Conservation (phyloP, 805 yeast genomes). For the Lipomyces oligophaga region DNA sequence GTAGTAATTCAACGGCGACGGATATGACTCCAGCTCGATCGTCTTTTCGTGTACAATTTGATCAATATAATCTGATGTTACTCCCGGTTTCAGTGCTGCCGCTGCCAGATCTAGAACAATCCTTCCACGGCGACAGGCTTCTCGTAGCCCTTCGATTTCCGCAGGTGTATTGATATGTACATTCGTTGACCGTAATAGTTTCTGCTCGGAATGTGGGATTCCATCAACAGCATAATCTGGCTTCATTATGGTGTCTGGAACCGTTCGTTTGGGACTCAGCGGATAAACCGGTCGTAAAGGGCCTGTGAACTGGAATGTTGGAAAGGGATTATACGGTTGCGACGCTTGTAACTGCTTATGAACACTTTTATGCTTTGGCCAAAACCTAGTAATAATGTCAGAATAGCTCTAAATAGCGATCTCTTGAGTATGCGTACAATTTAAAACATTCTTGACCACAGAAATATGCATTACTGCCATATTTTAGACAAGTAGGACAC, state of each 20-base stretch:
- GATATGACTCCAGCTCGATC: conserved; percentile 82
- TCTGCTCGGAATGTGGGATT: conserved; percentile 71
- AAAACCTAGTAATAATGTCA: conserved; percentile 1
- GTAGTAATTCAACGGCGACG: conserved; percentile 91
- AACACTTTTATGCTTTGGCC: conserved; percentile 58
- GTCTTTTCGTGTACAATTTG: conserved; percentile 82
- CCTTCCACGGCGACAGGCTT: conserved; percentile 72
- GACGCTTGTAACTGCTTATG: conserved; percentile 20
- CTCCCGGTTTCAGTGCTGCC: conserved; percentile 75
- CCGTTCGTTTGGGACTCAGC: conserved; percentile 60
- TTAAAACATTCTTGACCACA: conserved; percentile 84
- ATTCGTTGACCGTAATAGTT: conserved; percentile 61
- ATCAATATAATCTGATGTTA: conserved; percentile 91
- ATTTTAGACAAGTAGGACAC: conserved; percentile 88
- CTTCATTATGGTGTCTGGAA: conserved; percentile 64
- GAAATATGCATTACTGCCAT: conserved; percentile 57
- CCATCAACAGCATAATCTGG: conserved; percentile 89
- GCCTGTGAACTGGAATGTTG: conserved; percentile 72
- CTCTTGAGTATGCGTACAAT: conserved; percentile 6
- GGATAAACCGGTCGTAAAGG: conserved; percentile 76
- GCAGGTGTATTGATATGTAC: conserved; percentile 62
- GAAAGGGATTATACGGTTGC: conserved; percentile 72
- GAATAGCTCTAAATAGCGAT: background rate
- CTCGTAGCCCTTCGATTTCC: conserved; percentile 69
- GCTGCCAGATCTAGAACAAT: conserved; percentile 90